These are phyloP conservation scores for Cyberlindnera petersonii DNA, from an alignment of 805 yeast species.

Conservation along the genomic window DNA sequence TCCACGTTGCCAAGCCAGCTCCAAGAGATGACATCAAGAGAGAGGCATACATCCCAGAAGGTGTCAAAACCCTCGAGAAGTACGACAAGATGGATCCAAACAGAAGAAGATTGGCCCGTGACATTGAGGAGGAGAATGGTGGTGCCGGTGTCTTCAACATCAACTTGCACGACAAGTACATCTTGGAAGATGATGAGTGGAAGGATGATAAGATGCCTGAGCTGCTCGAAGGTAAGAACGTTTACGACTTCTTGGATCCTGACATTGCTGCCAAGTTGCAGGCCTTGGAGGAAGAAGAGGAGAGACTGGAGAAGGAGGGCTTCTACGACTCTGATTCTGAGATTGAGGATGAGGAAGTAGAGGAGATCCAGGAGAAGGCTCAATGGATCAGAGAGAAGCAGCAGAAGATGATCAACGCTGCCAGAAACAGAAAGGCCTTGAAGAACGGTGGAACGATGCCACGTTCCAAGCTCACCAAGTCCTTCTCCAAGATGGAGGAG, in stretches of 20 bases:
- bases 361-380: slow-evolving; percentile 80
- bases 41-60: slow-evolving; percentile 79
- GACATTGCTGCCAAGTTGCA: slow-evolving; percentile 91
- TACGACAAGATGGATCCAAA: slow-evolving; percentile 79
- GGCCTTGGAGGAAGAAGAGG: slow-evolving; percentile 97
- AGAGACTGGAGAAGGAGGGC: slow-evolving; percentile 87
- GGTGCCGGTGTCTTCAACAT: slow-evolving; percentile 98
- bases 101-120: slow-evolving; percentile 78
- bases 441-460: slow-evolving; percentile 89
- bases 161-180: slow-evolving; percentile 86
- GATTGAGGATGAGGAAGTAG: slow-evolving; percentile 61
- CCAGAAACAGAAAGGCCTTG: slow-evolving; percentile 79
- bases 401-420: slow-evolving; percentile 86
- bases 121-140: slow-evolving; percentile 90
- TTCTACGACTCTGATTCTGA: slow-evolving; percentile 87
- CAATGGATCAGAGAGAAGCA: slow-evolving; percentile 94
- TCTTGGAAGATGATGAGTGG: slow-evolving; percentile 96
- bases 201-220: slow-evolving; percentile 97
- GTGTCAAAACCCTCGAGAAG: slow-evolving; percentile 53
- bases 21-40: slow-evolving; percentile 84
- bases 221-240: slow-evolving; percentile 91
- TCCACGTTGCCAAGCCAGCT: slow-evolving; percentile 89
- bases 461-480: slow-evolving; percentile 76
- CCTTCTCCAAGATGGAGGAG: slow-evolving; percentile 74
- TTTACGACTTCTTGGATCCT: slow-evolving; percentile 94